Base-by-base conservation (phyloP, 306 rosid species). In the Cicer bijugum region DNA sequence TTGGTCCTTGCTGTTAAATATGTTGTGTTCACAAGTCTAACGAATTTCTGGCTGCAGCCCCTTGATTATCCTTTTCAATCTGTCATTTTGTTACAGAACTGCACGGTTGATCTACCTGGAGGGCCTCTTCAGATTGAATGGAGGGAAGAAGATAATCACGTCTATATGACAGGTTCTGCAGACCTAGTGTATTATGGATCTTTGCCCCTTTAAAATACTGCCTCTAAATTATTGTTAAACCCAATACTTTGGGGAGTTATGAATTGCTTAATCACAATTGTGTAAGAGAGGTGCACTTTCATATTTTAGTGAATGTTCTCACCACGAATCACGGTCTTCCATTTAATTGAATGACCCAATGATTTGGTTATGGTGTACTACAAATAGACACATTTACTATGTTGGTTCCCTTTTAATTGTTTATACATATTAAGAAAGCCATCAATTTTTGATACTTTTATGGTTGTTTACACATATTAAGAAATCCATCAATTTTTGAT, bases 61-160 rank as follows among this genome's bases (percentile, higher is more conserved):
- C 23, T 40, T 63, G 14, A 14, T 59, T 16, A 5, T 9, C 64
- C 12, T 28, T 61, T 61, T 9, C 68, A 47, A 58, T 48, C 28
- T 68, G 69, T 45, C 40, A 55, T 62, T 53, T 53, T 73, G 75
- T 57, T 60, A 35, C 82, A 93, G 99, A 83, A 79, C 75, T 94
- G 97, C 89, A 89, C 81, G 23, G 99, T 94, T 64, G 99, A 94
- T 84, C 83, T 94, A 15, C 97, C 99, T 1, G 99, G 97, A 74
- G 99, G 99, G 65, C 97, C 99, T 23, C 81, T 94, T 82, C 90
- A 87, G 80, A 91, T 94, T 19, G 99, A 91, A 74, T 94, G 99
- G 99, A 89, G 84, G 65, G 91, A 86, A 74, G 85, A 91, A 73
- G 90, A 89, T 80, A 94, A 94, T 80, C 97, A 86, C 50, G 74